phyloP scores from a whole-genome alignment of 2,329 filamentous ascomycete genomes.

The Talaromyces verruculosus region DNA sequence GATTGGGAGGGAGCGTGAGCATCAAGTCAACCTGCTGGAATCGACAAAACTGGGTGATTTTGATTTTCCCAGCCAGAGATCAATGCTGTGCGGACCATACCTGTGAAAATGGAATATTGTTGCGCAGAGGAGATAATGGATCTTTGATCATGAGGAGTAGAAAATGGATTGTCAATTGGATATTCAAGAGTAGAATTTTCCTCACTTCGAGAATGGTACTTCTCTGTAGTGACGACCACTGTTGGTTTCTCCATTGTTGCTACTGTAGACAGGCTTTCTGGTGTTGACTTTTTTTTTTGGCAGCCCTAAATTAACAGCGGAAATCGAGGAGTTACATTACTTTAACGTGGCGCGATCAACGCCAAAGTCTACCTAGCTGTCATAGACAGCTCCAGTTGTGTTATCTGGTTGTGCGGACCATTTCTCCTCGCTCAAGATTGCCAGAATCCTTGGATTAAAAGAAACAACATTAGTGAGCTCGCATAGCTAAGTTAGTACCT shows the following conservation, averaged over 20 bases:
- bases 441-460: neutral
- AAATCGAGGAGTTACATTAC: neutral
- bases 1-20: neutral
- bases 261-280: neutral
- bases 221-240: slow-evolving; percentile 3
- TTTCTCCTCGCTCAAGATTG: slow-evolving; percentile 16
- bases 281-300: neutral
- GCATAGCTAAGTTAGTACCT: neutral
- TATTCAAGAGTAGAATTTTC: slow-evolving; percentile 6
- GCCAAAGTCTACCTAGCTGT: neutral
- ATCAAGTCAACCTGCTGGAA: neutral
- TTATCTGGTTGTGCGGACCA: neutral
- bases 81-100: neutral
- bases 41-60: neutral
- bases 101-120: slow-evolving; percentile 16
- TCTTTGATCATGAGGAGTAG: slow-evolving; percentile 20
- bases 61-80: neutral
- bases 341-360: neutral
- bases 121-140: slow-evolving; percentile 16
- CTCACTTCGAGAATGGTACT: slow-evolving; percentile 5
- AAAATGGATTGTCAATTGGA: slow-evolving; percentile 15
- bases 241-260: slow-evolving; percentile 13
- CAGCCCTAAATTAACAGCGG: neutral
- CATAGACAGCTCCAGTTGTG: neutral
- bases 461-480: neutral